Evolutionary conservation across 371 early-diverging fungal genomes (phyloP).

Genomic region (Actinomucor elegans): DNA sequence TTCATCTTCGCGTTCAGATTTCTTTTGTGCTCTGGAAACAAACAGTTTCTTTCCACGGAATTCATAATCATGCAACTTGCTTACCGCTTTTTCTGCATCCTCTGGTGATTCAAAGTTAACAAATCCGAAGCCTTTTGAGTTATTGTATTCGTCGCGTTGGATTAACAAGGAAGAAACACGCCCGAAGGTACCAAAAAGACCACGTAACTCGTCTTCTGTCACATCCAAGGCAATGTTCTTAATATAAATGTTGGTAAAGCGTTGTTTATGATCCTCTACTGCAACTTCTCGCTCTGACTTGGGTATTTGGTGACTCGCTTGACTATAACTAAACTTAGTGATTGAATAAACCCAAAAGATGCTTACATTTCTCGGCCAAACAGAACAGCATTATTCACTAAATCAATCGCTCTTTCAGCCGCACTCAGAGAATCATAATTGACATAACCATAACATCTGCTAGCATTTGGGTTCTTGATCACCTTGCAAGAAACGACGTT

Average conservation of each 20-base stretch:
- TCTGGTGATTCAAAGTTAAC: constrained; percentile 95
- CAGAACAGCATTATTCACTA: constrained; percentile 94
- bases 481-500: constrained; percentile 98
- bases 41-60: constrained; percentile 87
- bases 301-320: constrained; percentile 89
- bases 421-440: constrained; percentile 96
- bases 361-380: constrained; percentile 88
- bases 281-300: constrained; percentile 87
- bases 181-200: constrained; percentile 86
- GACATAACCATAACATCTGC: constrained; percentile 97
- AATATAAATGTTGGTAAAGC: constrained; percentile 98
- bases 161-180: constrained; percentile 80
- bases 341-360: not conserved
- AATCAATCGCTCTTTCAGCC: constrained; percentile 94
- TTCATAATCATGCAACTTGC: constrained; percentile 90
- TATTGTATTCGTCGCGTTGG: constrained; percentile 76
- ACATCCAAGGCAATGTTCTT: constrained; percentile 93
- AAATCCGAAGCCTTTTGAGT: constrained; percentile 93
- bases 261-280: constrained; percentile 75
- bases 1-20: constrained; percentile 96
- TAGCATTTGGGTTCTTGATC: constrained; percentile 66
- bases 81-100: constrained; percentile 88
- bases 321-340: not conserved
- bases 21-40: constrained; percentile 98
- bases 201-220: constrained; percentile 80